These are phyloP conservation scores for Puya raimondii DNA, from an alignment of 176 grass and related monocot genomes.

Conservation along the genomic window DNA sequence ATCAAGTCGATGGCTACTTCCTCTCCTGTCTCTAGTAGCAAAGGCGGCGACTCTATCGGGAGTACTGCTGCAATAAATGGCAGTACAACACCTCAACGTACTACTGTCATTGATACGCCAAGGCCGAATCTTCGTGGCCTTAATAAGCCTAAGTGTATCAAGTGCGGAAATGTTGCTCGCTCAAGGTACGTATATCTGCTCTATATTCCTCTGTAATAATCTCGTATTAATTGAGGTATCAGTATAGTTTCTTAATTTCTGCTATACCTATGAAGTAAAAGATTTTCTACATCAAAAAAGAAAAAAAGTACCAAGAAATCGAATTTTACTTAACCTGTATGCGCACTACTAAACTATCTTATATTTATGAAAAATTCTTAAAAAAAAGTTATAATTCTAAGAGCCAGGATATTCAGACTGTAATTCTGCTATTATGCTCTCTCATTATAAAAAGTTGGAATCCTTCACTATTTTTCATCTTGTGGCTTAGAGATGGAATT, in stretches of 20 bases:
- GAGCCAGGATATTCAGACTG: too few species aligned
- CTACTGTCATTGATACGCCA: conserved; percentile 52
- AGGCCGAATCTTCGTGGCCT: conserved; percentile 73
- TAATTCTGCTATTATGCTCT: too few species aligned
- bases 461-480: too few species aligned
- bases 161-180: conserved; percentile 91
- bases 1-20: conserved; percentile 25
- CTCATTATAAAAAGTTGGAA: too few species aligned
- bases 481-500: too few species aligned
- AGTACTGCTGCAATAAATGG: conserved; percentile 30
- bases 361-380: too few species aligned
- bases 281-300: too few species aligned
- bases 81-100: conserved; percentile 51
- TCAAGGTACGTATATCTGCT: conserved; percentile 49
- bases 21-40: conserved; percentile 33
- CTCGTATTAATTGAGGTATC: neutral
- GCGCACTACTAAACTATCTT: too few species aligned
- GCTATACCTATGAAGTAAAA: too few species aligned
- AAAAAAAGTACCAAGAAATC: too few species aligned
- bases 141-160: conserved; percentile 93
- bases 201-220: neutral
- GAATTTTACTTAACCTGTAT: too few species aligned
- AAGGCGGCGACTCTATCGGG: conserved; percentile 19
- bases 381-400: too few species aligned
- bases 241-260: neutral